Evolutionary conservation across 140 eudicot species (phyloP), one percentile per base, ranked within the genome.

Genomic region (Stevia rebaudiana): DNA sequence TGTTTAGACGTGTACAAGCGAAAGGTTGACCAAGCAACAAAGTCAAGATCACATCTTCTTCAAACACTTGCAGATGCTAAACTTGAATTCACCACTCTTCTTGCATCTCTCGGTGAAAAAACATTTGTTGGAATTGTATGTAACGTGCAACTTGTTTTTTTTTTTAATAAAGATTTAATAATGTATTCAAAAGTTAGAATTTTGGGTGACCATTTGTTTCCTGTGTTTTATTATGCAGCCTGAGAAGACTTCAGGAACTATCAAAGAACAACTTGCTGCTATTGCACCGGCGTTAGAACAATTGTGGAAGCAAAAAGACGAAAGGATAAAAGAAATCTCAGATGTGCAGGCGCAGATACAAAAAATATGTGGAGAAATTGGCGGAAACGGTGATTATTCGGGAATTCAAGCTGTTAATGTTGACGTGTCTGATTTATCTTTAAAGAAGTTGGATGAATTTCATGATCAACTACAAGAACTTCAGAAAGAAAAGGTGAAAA

Each of bases 391-490:
- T 55, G 78, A 74, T 19, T 30, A 35, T 56, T 11, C 31, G 0
- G 66, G 60, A 55, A 73, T 31, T 17, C 53, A 43, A 73, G 42
- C 63, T 48, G 79, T 61, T 43, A 78, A 75, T 43, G 89, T 61
- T 53, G 80, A 77, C 33, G 85, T 84, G 75, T 67, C 39, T 11
- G 89, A 82, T 82, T 74, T 88, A 66, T 82, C 96, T 13, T 51
- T 67, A 48, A 84, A 82, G 74, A 78, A 74, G 78, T 59, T 88
- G 77, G 94, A 81, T 42, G 96, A 84, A 61, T 69, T 85, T 56
- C 84, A 88, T 62, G 80, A 77, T 69, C 87, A 78, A 63, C 90
- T 88, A 21, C 78, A 82, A 76, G 83, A 88, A 79, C 96, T 88
- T 77, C 85, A 78, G 71, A 74, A 72, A 35, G 89, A 88, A 81